phyloP scores from a whole-genome alignment of 805 yeast genomes.

The Torulaspora gathmanii region DNA sequence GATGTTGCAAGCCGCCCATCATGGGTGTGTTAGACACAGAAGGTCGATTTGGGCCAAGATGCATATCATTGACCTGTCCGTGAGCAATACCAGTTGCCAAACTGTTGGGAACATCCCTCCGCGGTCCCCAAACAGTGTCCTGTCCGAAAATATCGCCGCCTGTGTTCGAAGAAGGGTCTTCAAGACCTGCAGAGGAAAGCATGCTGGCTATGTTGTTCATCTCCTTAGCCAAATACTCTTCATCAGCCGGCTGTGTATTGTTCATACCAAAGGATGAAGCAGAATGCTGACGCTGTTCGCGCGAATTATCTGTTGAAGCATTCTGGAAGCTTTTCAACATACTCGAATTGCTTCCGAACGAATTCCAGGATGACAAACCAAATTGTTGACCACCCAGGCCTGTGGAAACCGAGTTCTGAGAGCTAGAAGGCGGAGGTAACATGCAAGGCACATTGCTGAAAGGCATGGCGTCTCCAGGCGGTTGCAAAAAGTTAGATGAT shows the following conservation, averaged over 20 bases:
- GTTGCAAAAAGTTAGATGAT: constrained; percentile 4
- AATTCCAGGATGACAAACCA: constrained; percentile 12
- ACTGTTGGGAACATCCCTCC: constrained; percentile 6
- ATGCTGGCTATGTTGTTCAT: constrained; percentile 27
- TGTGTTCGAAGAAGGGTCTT: constrained; percentile 9
- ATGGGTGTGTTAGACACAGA: neutral
- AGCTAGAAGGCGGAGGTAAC: constrained; percentile 5
- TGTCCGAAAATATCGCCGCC: constrained; percentile 6
- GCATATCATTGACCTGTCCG: neutral
- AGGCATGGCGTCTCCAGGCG: constrained; percentile 3
- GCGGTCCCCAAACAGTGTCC: constrained; percentile 21
- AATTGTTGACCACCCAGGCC: constrained; percentile 6
- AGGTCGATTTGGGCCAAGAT: neutral
- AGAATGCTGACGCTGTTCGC: constrained; percentile 5
- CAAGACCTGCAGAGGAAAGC: constrained; percentile 26
- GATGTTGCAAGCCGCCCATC: constrained; percentile 2
- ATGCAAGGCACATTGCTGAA: constrained; percentile 7
- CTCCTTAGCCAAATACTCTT: constrained; percentile 26
- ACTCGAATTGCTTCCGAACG: constrained; percentile 3
- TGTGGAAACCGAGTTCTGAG: constrained; percentile 5
- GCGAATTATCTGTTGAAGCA: neutral
- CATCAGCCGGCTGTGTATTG: constrained; percentile 11
- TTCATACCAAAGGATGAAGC: constrained; percentile 11
- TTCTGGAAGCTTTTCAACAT: neutral
- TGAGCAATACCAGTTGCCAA: constrained; percentile 4